Base-by-base conservation (phyloP, 2,329 filamentous ascomycete genomes). In the Helminthosporium solani region DNA sequence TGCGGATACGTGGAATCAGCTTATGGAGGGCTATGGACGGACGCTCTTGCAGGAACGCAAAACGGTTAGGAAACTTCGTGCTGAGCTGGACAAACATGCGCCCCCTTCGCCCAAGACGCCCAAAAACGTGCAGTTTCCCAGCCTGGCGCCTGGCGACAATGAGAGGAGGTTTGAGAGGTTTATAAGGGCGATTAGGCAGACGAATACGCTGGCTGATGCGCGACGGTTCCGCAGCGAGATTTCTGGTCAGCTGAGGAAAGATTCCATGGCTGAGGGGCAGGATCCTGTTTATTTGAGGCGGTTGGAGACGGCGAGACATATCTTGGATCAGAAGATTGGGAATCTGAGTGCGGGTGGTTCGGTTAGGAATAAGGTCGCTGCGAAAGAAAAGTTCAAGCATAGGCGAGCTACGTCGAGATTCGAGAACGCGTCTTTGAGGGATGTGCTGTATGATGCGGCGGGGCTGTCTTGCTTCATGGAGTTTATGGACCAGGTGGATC, bases 401-500 rank as follows among this genome's bases (percentile, higher is more conserved):
- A 68, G 59, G 46, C 64, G 69, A 20, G 64, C 69, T n/a, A 72
- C 79, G n/a, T 86, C 87, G 2, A 80, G 79, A 35, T 75, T 91
- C 31, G 85, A 90, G 53, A 87, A 87, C 57, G 86, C 86, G 7
- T 85, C 88, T 1, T 76, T 97, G 2, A 82, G 85, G 11, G 90
- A 97, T 54, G 78, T 99, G n/a, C 78, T 99, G 47, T 87, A 91
- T 56, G 90, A 95, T 68, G 83, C 94, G 2, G 87, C 92, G 1
- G 92, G 90, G 0, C 77, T 99, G 7, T 97, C 94, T 2, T 99
- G 96, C 67, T 97, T 99, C 73, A 99, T 99, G 94, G 94, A 99
- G 67, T 97, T 90, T 63, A 99, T 99, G 94, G 94, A 99, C 67
- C 85, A 94, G 33, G 87, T 91, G 65, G 80, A 81, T 14, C 77